Base-by-base conservation (phyloP, 2,329 filamentous ascomycete species). In the Fusarium sp. region DNA sequence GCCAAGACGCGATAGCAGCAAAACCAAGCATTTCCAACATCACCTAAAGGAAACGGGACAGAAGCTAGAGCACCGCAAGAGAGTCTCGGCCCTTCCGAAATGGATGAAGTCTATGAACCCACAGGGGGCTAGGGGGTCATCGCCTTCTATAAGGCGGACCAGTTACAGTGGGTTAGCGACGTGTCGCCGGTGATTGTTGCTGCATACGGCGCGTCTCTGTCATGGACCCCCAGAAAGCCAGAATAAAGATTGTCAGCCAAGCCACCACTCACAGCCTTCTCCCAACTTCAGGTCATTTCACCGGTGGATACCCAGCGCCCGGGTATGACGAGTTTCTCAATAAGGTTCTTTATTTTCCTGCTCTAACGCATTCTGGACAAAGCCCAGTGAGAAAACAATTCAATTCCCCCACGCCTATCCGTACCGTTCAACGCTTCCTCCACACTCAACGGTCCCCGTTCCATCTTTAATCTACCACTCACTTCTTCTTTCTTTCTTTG, bases 241-340 rank as follows among this genome's bases (percentile, higher is more conserved):
- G 66, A 60, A 56, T 59, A 55, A 48, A 30, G 62, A 65, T 59
- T 65, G 60, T 48, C 57, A 58, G 56, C 62, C 60, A 70, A 66
- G 70, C 57, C 55, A 53, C 69, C 64, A 73, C 59, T 69, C 59
- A 69, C 42, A 55, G 49, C 53, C 21, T 45, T 57, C 46, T 62
- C 56, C 65, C 66, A 63, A 56, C 49, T 63, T 32, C 55, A 65
- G 51, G 62, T 65, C 62, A 63, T 65, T 69, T 63, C 50, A 28
- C 58, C 21, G 37, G 72, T 68, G 72, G 72, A 63, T 59, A 51
- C 45, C 23, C 16, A 9, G 32, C 21, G 40, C 5, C 61, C 46
- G 32, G 54, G 41, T 54, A 72, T 73, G 71, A 73, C 66, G 71
- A 63, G 34, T 60, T 65, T 66, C 47, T 54, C 59, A 56, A 59